Percentiles rank a stretch among this genome's conserved stretches.
phyloP scores from a whole-genome alignment of 1,284 basidiomycete genomes.

The Hypsizygus ulmarius region DNA sequence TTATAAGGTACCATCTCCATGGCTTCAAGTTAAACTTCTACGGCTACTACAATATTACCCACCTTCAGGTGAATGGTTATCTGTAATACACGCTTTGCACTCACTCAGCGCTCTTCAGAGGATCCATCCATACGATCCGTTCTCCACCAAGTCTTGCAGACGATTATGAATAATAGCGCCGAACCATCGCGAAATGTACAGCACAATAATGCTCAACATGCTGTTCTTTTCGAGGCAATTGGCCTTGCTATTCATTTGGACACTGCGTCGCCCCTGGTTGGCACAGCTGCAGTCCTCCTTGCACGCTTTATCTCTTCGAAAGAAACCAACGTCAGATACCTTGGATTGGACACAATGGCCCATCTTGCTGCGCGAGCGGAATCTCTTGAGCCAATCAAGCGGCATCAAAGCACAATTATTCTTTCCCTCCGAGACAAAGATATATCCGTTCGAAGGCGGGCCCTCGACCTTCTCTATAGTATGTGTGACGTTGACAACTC shows the following conservation, averaged over 20 bases:
- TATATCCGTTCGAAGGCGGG: conserved; percentile 92
- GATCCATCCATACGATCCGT: conserved; percentile 78
- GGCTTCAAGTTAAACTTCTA: conserved; percentile 96
- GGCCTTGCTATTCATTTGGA: conserved; percentile 96
- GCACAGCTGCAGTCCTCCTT: conserved; percentile 87
- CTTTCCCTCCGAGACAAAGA: conserved; percentile 94
- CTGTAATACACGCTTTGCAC: conserved; percentile 1
- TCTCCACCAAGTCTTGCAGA: conserved; percentile 84
- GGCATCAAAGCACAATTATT: conserved; percentile 95
- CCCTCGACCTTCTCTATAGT: conserved; percentile 94
- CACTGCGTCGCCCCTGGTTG: conserved; percentile 86
- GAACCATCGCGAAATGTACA: conserved; percentile 94
- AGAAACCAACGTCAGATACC: conserved; percentile 98
- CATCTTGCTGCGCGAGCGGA: conserved; percentile 94
- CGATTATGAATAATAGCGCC: conserved; percentile 90
- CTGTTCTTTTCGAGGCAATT: conserved; percentile 98
- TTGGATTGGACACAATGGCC: conserved; percentile 97
- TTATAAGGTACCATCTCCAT: conserved; percentile 96
- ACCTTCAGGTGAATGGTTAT: conserved; percentile 67
- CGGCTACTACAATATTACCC: conserved; percentile 95
- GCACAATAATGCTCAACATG: conserved; percentile 98
- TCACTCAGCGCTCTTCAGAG: conserved; percentile 45
- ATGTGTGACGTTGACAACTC: conserved; percentile 99
- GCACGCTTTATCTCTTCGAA: conserved; percentile 96
- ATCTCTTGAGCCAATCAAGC: conserved; percentile 89